Evolutionary conservation across 345 rosid genomes (phyloP).

Genomic region (Populus euphratica): DNA sequence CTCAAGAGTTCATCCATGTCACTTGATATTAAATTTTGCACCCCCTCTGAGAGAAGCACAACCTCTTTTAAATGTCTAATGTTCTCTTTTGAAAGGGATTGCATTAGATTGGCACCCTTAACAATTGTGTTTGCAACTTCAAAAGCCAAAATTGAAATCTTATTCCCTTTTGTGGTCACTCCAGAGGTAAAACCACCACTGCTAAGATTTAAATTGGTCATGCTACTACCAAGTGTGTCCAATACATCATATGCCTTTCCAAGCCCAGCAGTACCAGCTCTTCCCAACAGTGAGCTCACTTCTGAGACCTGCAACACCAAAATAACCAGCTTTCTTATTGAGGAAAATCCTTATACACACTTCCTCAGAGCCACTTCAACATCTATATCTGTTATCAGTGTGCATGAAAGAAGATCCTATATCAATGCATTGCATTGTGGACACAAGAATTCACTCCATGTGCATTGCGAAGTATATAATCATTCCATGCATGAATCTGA

Average conservation of each 20-base stretch:
- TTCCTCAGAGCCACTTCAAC: neutral
- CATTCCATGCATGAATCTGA: neutral
- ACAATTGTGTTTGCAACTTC: constrained; percentile 96
- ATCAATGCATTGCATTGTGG: neutral
- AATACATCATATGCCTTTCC: constrained; percentile 91
- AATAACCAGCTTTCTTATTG: constrained; percentile 1
- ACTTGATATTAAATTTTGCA: constrained; percentile 72
- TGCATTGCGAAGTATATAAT: neutral
- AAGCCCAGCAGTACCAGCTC: constrained; percentile 81
- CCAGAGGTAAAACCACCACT: constrained; percentile 74
- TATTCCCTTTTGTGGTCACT: constrained; percentile 71
- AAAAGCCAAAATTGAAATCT: constrained; percentile 76
- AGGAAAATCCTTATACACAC: neutral
- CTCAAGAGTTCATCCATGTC: constrained; percentile 77
- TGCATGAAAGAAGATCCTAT: neutral
- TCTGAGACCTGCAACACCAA: constrained; percentile 68
- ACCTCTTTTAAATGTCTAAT: constrained; percentile 69
- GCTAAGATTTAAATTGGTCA: constrained; percentile 65
- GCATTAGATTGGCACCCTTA: constrained; percentile 91
- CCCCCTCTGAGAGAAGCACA: constrained; percentile 87
- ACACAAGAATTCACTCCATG: neutral
- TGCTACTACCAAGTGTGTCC: constrained; percentile 93
- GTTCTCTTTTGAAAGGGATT: constrained; percentile 71
- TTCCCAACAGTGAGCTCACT: constrained; percentile 75
- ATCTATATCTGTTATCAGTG: neutral